Base-by-base conservation (phyloP, 2,329 filamentous ascomycete species). In the Zalaria obscura region DNA sequence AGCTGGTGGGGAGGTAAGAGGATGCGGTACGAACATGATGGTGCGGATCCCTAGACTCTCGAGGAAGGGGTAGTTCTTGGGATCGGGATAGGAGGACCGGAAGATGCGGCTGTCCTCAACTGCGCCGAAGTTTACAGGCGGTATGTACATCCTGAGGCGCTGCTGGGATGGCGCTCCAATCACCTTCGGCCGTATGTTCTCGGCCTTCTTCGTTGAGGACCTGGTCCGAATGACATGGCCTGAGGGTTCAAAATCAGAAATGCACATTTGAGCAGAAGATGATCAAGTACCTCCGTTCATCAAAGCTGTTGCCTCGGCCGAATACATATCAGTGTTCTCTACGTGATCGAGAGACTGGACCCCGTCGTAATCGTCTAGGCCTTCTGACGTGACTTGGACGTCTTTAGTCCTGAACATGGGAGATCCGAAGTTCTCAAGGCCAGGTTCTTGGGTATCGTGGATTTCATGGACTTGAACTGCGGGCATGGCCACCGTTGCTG, bases 31-130 rank as follows among this genome's bases (percentile, higher is more conserved):
- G 60, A 68, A 85, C 76, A 94, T 69, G 44, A 94, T 79, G 10
- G 82, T 89, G 64, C 83, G 87, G 46, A 95, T 66, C 7, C 74
- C 68, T 39, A 93, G 67, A 26, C 66, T 67, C 51, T 72, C 65
- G 41, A 94, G 64, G 53, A 83, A 89, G 3, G 68, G 67, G 48
- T 83, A 81, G 54, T 93, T 80, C 43, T 78, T 71, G 4, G 70
- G 60, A 46, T 76, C 67, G 3, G 88, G 88, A 55, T 87, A 94
- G 49, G 80, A 81, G 60, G 84, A 89, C 40, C 88, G 76, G 57
- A 85, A 94, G 27, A 95, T 69, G 7, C 77, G 67, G 5, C 80
- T 79, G 5, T 78, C 73, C 18, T 80, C 65, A 18, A 94, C 80
- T 27, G 76, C 64, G 11, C 81, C 84, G 60, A 89, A 94, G 56